Percentiles rank a stretch among this genome's conserved stretches.
Evolutionary conservation across 768 basidiomycete species (phyloP).

Genomic region (Galerina sulciceps): DNA sequence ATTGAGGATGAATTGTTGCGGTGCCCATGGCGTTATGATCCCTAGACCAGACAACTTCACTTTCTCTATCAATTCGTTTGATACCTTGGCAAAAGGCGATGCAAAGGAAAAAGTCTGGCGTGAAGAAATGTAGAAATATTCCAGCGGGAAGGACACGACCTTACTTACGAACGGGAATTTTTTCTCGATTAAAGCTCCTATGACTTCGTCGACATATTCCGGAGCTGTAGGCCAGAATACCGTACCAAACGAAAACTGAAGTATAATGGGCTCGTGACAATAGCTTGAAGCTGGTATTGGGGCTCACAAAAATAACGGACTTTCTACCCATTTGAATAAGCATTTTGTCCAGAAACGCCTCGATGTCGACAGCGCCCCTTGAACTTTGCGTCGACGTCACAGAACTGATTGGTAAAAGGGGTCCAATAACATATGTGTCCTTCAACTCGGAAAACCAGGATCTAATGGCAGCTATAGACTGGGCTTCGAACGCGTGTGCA

Average conservation of each 20-base stretch:
- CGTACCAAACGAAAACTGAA: constrained; percentile 19
- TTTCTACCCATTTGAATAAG: constrained; percentile 7
- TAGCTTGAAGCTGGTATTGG: neutral
- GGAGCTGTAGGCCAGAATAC: constrained; percentile 14
- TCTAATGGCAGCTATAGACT: constrained; percentile 1
- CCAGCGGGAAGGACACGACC: neutral
- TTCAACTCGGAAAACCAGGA: constrained; percentile 1
- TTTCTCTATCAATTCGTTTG: neutral
- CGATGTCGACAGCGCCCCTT: constrained; percentile 3
- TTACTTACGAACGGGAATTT: constrained; percentile 17
- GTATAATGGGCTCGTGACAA: neutral
- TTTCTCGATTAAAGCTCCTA: constrained; percentile 15
- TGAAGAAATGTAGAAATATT: neutral
- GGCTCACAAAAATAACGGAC: constrained; percentile 15
- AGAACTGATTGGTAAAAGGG: constrained; percentile 8
- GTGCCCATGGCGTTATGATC: constrained; percentile 9
- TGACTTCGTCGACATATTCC: constrained; percentile 16
- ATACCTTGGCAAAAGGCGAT: constrained; percentile 4
- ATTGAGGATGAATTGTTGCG: constrained; percentile 16
- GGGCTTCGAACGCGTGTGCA: constrained; percentile 8
- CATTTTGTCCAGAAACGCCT: constrained; percentile 9
- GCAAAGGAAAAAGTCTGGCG: constrained; percentile 11
- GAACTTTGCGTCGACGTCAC: neutral
- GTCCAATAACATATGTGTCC: constrained; percentile 7
- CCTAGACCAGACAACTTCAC: constrained; percentile 13